Conservation (phyloP, 352 stramenopile species). For the Globisporangium echinulatum region DNA sequence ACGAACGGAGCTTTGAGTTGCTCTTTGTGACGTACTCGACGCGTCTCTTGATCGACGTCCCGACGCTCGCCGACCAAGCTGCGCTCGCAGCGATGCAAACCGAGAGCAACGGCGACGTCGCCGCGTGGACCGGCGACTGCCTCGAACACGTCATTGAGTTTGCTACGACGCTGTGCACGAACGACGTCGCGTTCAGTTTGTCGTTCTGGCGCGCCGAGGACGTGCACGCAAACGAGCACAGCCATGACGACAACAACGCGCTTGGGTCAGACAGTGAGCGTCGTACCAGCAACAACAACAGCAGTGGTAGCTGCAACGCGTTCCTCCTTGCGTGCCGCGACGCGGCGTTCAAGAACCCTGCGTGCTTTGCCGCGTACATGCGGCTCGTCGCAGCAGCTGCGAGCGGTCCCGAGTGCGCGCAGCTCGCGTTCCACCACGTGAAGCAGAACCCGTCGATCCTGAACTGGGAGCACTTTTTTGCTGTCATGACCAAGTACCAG, state of each 20-base stretch:
- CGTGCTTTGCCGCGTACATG: slow-evolving; percentile 69
- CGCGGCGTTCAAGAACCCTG: slow-evolving; percentile 68
- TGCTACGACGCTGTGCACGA: slow-evolving; percentile 51
- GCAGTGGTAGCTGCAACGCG: slow-evolving; percentile 42
- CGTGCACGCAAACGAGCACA: neutral
- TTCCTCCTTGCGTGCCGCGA: slow-evolving; percentile 69
- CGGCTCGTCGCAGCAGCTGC: slow-evolving; percentile 61
- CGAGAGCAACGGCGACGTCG: slow-evolving; percentile 47
- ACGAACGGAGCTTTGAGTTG: slow-evolving; percentile 62
- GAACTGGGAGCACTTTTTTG: slow-evolving; percentile 83
- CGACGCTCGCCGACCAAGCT: slow-evolving; percentile 62
- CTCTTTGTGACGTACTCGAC: slow-evolving; percentile 69
- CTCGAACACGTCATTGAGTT: slow-evolving; percentile 78
- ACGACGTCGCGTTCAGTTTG: slow-evolving; percentile 46
- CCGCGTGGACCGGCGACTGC: slow-evolving; percentile 63
- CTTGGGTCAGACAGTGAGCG: slow-evolving; percentile 23
- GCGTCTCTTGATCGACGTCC: slow-evolving; percentile 74
- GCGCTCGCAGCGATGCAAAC: slow-evolving; percentile 59
- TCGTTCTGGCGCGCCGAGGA: slow-evolving; percentile 58
- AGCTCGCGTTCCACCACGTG: slow-evolving; percentile 79
- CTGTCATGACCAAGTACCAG: slow-evolving; percentile 81
- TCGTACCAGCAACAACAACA: slow-evolving; percentile 12
- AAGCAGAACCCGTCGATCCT: slow-evolving; percentile 78
- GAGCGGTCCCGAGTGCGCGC: slow-evolving; percentile 59
- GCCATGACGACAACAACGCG: slow-evolving; percentile 22